Conservation (phyloP, 176 grass and related monocot genomes). For the Puccinellia tenuiflora region DNA sequence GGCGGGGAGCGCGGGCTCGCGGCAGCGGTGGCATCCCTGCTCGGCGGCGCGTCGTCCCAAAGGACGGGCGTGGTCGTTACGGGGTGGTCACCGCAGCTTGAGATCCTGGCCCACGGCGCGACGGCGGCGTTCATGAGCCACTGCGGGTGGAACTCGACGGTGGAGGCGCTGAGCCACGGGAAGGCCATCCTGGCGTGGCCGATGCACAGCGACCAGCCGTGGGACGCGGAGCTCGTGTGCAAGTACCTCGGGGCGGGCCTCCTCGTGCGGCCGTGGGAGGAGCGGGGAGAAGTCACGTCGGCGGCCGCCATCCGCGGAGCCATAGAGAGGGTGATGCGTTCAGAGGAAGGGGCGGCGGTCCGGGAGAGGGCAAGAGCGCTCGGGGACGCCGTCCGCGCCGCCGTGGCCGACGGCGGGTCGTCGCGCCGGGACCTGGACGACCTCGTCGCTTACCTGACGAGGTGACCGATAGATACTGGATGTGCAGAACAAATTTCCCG, state of each 20-base stretch:
- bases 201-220: conserved; percentile 70
- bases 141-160: conserved; percentile 79
- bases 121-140: conserved; percentile 72
- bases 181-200: conserved; percentile 65
- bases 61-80: conserved; percentile 7
- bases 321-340: conserved; percentile 32
- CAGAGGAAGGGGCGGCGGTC: conserved; percentile 27
- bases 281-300: conserved; percentile 10
- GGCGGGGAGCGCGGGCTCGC: background rate
- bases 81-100: conserved; percentile 64
- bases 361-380: conserved; percentile 19
- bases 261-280: conserved; percentile 47
- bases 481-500: background rate
- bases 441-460: conserved; percentile 46
- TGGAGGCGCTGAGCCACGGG: conserved; percentile 57
- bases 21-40: conserved; percentile 10
- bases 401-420: conserved; percentile 35
- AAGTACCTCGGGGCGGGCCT: conserved; percentile 45
- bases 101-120: conserved; percentile 50
- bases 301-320: conserved; percentile 26
- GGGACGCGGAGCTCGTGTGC: conserved; percentile 55
- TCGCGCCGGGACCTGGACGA: conserved; percentile 40
- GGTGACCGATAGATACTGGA: conserved; percentile 18
- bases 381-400: conserved; percentile 19
- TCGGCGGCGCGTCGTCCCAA: background rate